A percentile compares a stretch with the other conserved stretches of the same genome.
Conservation (phyloP, 768 basidiomycete genomes). For the Albatrellus ellisii region DNA sequence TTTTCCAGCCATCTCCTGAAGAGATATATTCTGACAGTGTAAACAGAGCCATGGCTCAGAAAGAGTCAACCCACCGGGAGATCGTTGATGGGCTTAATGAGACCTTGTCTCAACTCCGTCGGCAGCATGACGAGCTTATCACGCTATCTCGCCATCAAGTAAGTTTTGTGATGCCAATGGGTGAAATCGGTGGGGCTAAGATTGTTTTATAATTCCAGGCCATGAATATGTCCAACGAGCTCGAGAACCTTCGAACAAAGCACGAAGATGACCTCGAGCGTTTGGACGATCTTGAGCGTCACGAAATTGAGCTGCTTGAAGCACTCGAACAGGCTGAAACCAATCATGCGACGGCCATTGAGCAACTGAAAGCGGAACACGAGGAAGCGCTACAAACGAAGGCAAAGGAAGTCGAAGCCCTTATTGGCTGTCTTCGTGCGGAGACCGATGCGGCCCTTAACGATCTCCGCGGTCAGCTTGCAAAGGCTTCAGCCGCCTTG, state of each 20-base stretch:
- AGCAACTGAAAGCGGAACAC: conserved; percentile 32
- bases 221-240: conserved; percentile 78
- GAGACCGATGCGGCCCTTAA: conserved; percentile 32
- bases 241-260: conserved; percentile 57
- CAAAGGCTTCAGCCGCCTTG: conserved; percentile 18
- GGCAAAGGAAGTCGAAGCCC: conserved; percentile 27
- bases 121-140: conserved; percentile 73
- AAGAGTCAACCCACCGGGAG: conserved; percentile 84
- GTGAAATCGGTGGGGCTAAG: not conserved
- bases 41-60: conserved; percentile 88
- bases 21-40: conserved; percentile 8
- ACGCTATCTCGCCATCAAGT: conserved; percentile 82
- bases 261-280: conserved; percentile 37
- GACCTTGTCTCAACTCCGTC: conserved; percentile 54
- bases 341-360: conserved; percentile 36
- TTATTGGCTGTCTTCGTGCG: conserved; percentile 32
- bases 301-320: conserved; percentile 40
- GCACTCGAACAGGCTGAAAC: conserved; percentile 35
- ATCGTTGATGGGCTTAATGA: conserved; percentile 56
- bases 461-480: conserved; percentile 20
- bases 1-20: conserved; percentile 18
- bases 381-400: conserved; percentile 29
- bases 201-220: conserved; percentile 29
- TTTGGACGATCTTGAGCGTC: conserved; percentile 42
- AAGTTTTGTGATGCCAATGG: conserved; percentile 10